Evolutionary conservation across 148 eudicot species (phyloP).

Genomic region (Rhododendron henanense): DNA sequence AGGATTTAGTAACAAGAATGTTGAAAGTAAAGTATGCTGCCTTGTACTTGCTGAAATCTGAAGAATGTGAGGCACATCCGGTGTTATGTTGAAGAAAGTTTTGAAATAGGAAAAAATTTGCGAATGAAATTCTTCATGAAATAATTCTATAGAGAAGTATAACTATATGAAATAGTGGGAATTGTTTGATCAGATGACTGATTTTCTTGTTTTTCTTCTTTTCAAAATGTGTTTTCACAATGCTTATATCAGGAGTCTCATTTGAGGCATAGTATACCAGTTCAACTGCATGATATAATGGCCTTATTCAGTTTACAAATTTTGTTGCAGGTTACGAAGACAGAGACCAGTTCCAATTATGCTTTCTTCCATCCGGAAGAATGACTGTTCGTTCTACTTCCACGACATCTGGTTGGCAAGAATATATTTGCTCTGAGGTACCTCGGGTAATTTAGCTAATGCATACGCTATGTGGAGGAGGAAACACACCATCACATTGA

Average conservation of each 20-base stretch:
- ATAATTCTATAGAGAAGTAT: neutral
- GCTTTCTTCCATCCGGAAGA: conserved; percentile 66
- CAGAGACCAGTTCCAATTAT: conserved; percentile 69
- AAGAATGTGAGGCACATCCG: neutral
- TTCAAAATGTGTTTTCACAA: neutral
- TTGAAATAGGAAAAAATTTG: neutral
- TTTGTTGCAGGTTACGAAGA: conserved; percentile 63
- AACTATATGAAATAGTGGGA: neutral
- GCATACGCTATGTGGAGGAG: neutral
- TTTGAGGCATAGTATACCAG: neutral
- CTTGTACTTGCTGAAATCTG: neutral
- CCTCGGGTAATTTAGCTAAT: neutral
- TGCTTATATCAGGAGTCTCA: neutral
- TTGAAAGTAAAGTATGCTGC: too few relatives aligned
- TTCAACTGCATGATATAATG: neutral
- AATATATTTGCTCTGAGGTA: neutral
- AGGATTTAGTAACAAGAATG: neutral
- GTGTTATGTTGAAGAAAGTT: neutral
- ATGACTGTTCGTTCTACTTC: neutral
- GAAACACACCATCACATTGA: neutral
- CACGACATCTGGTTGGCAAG: neutral
- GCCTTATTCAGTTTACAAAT: neutral
- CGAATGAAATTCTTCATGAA: neutral
- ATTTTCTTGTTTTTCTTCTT: neutral
- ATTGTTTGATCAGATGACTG: neutral